Evolutionary conservation across 192 early-diverging fungal genomes (phyloP).

Genomic region (Linnemannia hyalina): DNA sequence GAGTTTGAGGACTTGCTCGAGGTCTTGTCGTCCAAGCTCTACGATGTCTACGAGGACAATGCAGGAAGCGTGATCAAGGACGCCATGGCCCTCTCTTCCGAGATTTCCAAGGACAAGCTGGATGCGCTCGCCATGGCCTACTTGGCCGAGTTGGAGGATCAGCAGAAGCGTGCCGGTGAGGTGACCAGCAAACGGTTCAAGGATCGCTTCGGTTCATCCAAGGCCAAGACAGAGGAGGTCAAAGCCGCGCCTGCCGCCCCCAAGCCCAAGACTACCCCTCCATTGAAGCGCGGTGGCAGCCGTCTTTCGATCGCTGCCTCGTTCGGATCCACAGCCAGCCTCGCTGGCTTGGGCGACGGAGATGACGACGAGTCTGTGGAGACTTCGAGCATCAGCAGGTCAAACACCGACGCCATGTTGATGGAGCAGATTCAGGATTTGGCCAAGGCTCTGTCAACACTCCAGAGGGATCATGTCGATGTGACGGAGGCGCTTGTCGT

Average conservation of each 20-base stretch:
- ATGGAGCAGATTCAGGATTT: conserved; percentile 71
- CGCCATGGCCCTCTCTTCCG: conserved; percentile 76
- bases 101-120: conserved; percentile 80
- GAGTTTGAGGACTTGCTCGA: conserved; percentile 88
- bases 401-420: conserved; percentile 56
- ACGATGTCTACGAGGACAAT: conserved; percentile 78
- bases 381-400: background rate
- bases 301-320: conserved; percentile 53
- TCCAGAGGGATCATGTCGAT: conserved; percentile 78
- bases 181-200: conserved; percentile 63
- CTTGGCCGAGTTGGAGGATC: conserved; percentile 61
- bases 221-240: conserved; percentile 28
- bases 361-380: conserved; percentile 20
- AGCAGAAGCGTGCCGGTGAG: conserved; percentile 66
- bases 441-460: conserved; percentile 72
- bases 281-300: conserved; percentile 32
- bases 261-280: conserved; percentile 18
- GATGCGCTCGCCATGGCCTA: conserved; percentile 78
- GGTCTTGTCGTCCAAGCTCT: conserved; percentile 86
- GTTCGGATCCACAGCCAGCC: conserved; percentile 29
- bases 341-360: conserved; percentile 14
- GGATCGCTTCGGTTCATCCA: conserved; percentile 55
- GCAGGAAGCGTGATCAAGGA: conserved; percentile 80
- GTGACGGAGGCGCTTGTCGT: conserved; percentile 72
- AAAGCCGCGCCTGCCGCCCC: conserved; percentile 5